Evolutionary conservation across 495 filamentous ascomycete genomes (phyloP).

Genomic region (Coniosporium apollinis): DNA sequence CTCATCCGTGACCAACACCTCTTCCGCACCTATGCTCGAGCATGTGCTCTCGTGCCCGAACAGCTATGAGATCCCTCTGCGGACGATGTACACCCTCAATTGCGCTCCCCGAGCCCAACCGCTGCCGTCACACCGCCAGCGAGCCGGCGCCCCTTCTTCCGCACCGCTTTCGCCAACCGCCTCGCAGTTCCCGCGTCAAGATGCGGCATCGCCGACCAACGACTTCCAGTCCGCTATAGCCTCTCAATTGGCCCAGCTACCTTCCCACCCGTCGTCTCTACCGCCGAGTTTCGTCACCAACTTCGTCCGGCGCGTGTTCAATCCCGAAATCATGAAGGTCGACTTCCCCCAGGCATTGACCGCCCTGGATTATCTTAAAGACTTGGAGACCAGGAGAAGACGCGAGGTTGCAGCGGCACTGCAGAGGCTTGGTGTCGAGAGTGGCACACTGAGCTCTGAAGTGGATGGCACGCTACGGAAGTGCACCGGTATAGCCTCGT

Average conservation of each 20-base stretch:
- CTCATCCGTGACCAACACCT: constrained; percentile 11
- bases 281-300: constrained; percentile 49
- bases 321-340: constrained; percentile 36
- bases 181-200: constrained; percentile 21
- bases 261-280: constrained; percentile 46
- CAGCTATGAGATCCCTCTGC: constrained; percentile 54
- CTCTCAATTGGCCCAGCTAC: constrained; percentile 44
- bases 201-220: constrained; percentile 31
- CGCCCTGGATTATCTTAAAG: constrained; percentile 53
- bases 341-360: constrained; percentile 60
- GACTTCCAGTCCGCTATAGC: constrained; percentile 47
- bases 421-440: constrained; percentile 58
- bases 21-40: constrained; percentile 40
- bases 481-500: constrained; percentile 35
- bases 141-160: constrained; percentile 10
- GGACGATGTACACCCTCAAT: constrained; percentile 61
- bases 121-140: constrained; percentile 18
- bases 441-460: constrained; percentile 22
- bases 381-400: constrained; percentile 47
- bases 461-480: constrained; percentile 26
- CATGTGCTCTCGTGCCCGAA: constrained; percentile 49
- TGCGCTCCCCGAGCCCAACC: constrained; percentile 34
- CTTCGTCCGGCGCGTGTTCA: constrained; percentile 49
- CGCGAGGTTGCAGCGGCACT: constrained; percentile 67
- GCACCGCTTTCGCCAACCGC: constrained; percentile 18